phyloP scores from a whole-genome alignment of 306 rosid species.

The Fragaria ananassa region DNA sequence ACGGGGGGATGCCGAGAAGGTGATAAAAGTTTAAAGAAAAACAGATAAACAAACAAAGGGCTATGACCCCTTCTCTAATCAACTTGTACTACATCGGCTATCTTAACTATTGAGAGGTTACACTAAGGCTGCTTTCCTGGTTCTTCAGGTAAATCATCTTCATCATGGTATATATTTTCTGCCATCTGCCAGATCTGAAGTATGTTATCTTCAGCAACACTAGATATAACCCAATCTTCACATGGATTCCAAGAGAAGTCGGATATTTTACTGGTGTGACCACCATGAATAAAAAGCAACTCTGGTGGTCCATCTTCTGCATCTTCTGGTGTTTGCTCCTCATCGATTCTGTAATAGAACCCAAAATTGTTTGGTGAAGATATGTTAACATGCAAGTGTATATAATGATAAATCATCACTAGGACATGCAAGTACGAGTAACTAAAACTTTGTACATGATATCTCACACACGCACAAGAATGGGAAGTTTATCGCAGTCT shows the following conservation, averaged over 20 bases:
- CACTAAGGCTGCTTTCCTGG: constrained; percentile 57
- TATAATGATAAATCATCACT: background rate
- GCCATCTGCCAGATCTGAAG: constrained; percentile 99
- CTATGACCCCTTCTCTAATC: constrained; percentile 13
- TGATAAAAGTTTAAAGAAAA: background rate
- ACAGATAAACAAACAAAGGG: constrained; percentile 10
- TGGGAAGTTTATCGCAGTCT: background rate
- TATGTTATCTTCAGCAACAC: constrained; percentile 97
- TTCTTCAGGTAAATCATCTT: constrained; percentile 92
- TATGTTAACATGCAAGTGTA: background rate
- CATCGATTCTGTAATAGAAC: constrained; percentile 70
- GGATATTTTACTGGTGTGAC: constrained; percentile 96
- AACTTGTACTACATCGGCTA: constrained; percentile 18
- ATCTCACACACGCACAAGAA: background rate
- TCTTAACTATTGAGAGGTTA: constrained; percentile 14
- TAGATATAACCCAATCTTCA: constrained; percentile 96
- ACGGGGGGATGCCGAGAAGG: background rate
- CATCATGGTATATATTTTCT: constrained; percentile 97
- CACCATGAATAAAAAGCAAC: constrained; percentile 93
- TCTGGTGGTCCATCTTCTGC: constrained; percentile 98
- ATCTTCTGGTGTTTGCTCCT: constrained; percentile 92
- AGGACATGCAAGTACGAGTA: background rate
- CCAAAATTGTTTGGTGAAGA: background rate
- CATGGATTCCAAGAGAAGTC: constrained; percentile 98
- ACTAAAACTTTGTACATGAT: background rate